A percentile compares a stretch with the other conserved stretches of the same genome.
Conservation (phyloP, 2,329 filamentous ascomycete species). For the Tricladium varicosporioides region DNA sequence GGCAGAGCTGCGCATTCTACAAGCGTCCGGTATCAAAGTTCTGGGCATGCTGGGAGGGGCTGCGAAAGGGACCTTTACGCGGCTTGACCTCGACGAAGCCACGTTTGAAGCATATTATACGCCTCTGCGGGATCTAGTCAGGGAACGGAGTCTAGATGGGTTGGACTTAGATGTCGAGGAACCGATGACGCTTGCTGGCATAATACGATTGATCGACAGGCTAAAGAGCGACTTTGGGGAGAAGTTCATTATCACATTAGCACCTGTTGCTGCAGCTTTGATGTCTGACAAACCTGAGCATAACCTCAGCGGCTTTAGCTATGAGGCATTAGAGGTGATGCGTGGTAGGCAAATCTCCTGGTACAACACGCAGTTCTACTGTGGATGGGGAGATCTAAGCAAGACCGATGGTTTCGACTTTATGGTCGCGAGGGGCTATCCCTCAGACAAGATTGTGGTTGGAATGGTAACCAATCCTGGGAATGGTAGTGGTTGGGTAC, state of each 20-base stretch:
- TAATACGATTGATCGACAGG: slow-evolving; percentile 65
- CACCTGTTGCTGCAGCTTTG: slow-evolving; percentile 77
- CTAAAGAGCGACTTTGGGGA: slow-evolving; percentile 67
- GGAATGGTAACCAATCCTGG: slow-evolving; percentile 77
- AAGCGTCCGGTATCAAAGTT: slow-evolving; percentile 73
- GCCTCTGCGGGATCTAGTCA: slow-evolving; percentile 65
- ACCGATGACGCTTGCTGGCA: slow-evolving; percentile 62
- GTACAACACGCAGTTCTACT: slow-evolving; percentile 95
- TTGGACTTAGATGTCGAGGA: slow-evolving; percentile 82
- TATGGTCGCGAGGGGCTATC: slow-evolving; percentile 64
- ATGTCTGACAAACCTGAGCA: slow-evolving; percentile 52
- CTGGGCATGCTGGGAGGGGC: slow-evolving; percentile 88
- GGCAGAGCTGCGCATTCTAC: slow-evolving; percentile 71
- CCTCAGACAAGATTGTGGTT: slow-evolving; percentile 70
- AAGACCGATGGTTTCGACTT: slow-evolving; percentile 48
- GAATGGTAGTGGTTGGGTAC: slow-evolving; percentile 69
- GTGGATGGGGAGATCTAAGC: slow-evolving; percentile 60
- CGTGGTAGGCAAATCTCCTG: slow-evolving; percentile 68
- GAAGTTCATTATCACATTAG: slow-evolving; percentile 74
- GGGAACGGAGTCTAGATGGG: slow-evolving; percentile 61
- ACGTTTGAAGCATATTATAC: slow-evolving; percentile 72
- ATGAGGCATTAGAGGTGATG: slow-evolving; percentile 68
- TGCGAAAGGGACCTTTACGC: slow-evolving; percentile 68
- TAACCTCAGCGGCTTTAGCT: slow-evolving; percentile 81
- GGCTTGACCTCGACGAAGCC: slow-evolving; percentile 53